A percentile compares a stretch with the other conserved stretches of the same genome.
Conservation (phyloP, 2,329 filamentous ascomycete genomes). For the Cladosporium cucumerinum region DNA sequence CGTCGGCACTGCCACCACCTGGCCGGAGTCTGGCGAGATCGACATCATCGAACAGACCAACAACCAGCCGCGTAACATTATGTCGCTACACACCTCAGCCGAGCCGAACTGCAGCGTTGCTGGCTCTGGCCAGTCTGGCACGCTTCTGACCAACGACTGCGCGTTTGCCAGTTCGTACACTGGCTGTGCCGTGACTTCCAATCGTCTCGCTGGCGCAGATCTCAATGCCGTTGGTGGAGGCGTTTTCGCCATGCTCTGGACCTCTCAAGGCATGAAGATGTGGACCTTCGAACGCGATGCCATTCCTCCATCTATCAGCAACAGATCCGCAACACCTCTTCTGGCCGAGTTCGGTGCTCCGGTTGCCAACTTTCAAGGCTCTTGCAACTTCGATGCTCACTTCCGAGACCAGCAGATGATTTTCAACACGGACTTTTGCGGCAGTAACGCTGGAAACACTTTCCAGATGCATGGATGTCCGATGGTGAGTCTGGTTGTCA, state of each 20-base stretch:
- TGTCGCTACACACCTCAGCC: conserved; percentile 40
- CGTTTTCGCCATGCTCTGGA: conserved; percentile 60
- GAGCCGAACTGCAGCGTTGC: conserved; percentile 38
- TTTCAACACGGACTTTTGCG: conserved; percentile 39
- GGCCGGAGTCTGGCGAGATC: conserved; percentile 40
- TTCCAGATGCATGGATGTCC: conserved; percentile 28
- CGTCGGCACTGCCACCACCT: conserved; percentile 43
- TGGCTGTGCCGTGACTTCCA: conserved; percentile 26
- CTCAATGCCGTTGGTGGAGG: conserved; percentile 49
- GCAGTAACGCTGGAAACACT: conserved; percentile 34
- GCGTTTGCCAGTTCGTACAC: conserved; percentile 35
- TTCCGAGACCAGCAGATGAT: conserved; percentile 37
- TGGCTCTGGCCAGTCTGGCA: conserved; percentile 41
- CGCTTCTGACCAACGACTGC: conserved; percentile 49
- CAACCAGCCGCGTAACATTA: conserved; percentile 25
- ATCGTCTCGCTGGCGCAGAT: conserved; percentile 39
- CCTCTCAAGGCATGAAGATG: conserved; percentile 64
- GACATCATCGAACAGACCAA: conserved; percentile 47
- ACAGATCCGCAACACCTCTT: conserved; percentile 55
- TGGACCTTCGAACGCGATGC: conserved; percentile 72
- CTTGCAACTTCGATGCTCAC: conserved; percentile 35
- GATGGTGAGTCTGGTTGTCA: conserved; percentile 15
- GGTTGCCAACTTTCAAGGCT: conserved; percentile 54
- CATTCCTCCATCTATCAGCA: conserved; percentile 61
- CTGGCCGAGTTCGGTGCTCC: conserved; percentile 52